Evolutionary conservation across 495 filamentous ascomycete genomes (phyloP), one percentile per base, ranked within the genome.

Genomic region (Aspergillus egyptiacus): DNA sequence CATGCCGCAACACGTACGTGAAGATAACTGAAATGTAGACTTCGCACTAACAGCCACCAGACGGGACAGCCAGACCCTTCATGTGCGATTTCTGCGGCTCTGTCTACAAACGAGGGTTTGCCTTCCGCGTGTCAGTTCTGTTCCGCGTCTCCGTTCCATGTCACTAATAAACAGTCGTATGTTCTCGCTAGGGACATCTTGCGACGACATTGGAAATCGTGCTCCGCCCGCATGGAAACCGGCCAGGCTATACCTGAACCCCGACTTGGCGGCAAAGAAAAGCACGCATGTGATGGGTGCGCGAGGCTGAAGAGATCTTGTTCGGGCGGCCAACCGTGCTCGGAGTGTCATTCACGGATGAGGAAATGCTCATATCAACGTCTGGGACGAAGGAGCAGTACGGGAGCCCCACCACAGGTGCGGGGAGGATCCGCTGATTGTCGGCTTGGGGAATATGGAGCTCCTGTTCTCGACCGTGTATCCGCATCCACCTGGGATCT

Each of bases 251-350:
- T 67, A 6, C 67, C 64, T 14, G 49, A 62, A 15, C 52, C 56
- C 19, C 52, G 54, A 18, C 52, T 51, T 36, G 62, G 60, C 3
- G 64, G 64, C 2, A 68, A 68, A 35, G 57, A 63, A 25, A 64
- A 62, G 28, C 59, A 62, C 30, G 67, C 65, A 13, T 70, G 65
- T 51, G 67, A 68, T 46, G 61, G 56, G 25, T 70, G 65, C 46
- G 67, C 64, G 11, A 59, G 38, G 30, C 52, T 65, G 15, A 64
- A 61, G 36, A 67, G 65, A 30, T 63, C 61, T 10, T 70, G 65
- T 41, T 61, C 55, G 32, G 61, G 63, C 18, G 43, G 59, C 13
- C 24, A 39, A 6, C 63, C 65, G 2, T 68, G 63, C 17, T 39
- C 52, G 3, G 63, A 66, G 39, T 70, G 67, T 37, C 45, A 14